Base-by-base conservation (phyloP, 2,329 filamentous ascomycete genomes). In the Magnaporthiopsis rhizophila region DNA sequence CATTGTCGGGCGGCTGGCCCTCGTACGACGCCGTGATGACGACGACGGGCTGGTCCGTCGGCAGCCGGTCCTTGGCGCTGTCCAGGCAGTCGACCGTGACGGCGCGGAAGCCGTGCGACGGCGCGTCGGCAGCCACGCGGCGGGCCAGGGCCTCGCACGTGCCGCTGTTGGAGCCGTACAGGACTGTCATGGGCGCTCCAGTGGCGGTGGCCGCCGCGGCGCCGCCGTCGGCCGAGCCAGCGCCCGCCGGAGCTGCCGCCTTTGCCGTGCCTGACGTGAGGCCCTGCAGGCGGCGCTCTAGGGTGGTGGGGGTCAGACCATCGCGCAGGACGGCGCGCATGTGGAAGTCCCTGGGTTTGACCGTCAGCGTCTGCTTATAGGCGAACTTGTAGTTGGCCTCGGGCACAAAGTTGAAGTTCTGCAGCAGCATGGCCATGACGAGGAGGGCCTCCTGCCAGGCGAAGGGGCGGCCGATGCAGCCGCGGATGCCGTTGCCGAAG, bases 101-200 rank as follows among this genome's bases (percentile, higher is more conserved):
- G 4, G 84, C 83, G 4, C 72, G 74, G 73, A 86, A 91, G 0
- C 89, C 89, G 68, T 85, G 84, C 3, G 73, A 72, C 2, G 77
- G 69, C 0, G 88, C 88, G 69, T 86, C 82, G 13, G 79, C 77
- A 1, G 86, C 86, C 11, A 91, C 72, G 36, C 81, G 78, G 65
- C 87, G 81, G 1, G 89, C 85, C 53, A 91, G 80, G 0, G 85
- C 79, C 72, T 91, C 86, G 71, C 89, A 91, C 5, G 89, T 92
- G 0, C 89, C 89, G 1, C 85, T 86, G 71, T 91, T 91, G 12
- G 86, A 89, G 3, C 89, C 89, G 69, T 89, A 92, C 45, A 88
- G 81, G 15, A 92, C 81, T 6, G 82, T 81, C 67, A 92, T 73
- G 0, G 78, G 78, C 62, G 77, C 76, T 50, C 73, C 74, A 2